Base-by-base conservation (phyloP, 2,329 filamentous ascomycete genomes). In the Cordyceps cateniannulata region DNA sequence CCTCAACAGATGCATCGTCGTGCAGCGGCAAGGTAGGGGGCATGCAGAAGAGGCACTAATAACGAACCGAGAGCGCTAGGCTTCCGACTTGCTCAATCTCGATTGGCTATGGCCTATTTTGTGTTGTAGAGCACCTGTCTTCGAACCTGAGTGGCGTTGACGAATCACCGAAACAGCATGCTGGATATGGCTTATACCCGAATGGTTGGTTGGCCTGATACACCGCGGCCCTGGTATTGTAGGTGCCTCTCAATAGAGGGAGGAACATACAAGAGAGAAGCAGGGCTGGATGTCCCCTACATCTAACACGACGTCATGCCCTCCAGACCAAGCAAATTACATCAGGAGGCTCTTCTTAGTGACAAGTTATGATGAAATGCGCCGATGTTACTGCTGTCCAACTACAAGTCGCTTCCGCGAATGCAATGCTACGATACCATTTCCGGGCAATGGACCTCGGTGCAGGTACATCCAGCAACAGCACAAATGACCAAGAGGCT, bases 81-180 rank as follows among this genome's bases (percentile, higher is more conserved):
- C 48, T 35, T 20, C 57, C 57, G 49, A 52, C 48, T 47, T 52
- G 25, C 25, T 45, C 38, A 52, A 59, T 59, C 57, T 59, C 57
- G 57, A 59, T 59, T 52, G 49, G 49, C 16, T 16, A 42, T 35
- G 5, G 14, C 12, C 38, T 42, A n/a, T 42, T n/a, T 18, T 52
- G 40, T 20, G 12, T 52, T 40, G 22, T 38, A 59, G 27, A 52
- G 16, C 38, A 59, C 27, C 47, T 29, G 29, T 12, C 32, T 35
- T 2, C 40, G 48, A 59, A 45, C 57, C 25, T 53, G 24, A n/a
- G 57, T 59, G 57, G 57, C 48, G 57, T 52, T 38, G 20, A 47
- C 38, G 27, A 47, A 38, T 25, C 48, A 52, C 56, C 38, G 48
- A 59, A 59, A 45, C 52, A 59, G 38, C 25, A 35, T 59, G 38